Percentiles rank a stretch among this genome's conserved stretches.
Evolutionary conservation across 2,329 filamentous ascomycete species (phyloP).

Genomic region (Botrytis squamosa): DNA sequence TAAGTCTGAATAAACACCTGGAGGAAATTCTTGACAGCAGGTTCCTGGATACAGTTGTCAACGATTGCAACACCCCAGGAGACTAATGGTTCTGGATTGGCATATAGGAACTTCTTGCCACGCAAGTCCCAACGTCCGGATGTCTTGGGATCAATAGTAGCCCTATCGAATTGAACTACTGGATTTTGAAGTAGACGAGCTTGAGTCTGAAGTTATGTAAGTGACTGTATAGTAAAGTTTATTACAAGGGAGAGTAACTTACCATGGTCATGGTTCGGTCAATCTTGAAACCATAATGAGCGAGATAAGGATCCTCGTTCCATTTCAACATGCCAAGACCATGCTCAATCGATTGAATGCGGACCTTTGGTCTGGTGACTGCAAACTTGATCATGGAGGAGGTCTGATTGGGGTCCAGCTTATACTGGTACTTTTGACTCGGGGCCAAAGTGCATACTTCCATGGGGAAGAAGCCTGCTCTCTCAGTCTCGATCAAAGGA

Average conservation of each 20-base stretch:
- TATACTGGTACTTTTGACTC: slow-evolving; percentile 62
- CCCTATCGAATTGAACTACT: slow-evolving; percentile 59
- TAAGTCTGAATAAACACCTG: slow-evolving; percentile 62
- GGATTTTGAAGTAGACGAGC: slow-evolving; percentile 72
- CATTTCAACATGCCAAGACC: slow-evolving; percentile 69
- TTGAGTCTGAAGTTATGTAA: slow-evolving; percentile 48
- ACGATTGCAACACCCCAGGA: slow-evolving; percentile 76
- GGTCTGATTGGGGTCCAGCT: slow-evolving; percentile 60
- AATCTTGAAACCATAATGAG: slow-evolving; percentile 72
- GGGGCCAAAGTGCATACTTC: slow-evolving; percentile 55
- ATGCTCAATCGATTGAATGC: slow-evolving; percentile 65
- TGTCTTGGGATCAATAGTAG: slow-evolving; percentile 58
- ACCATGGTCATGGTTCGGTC: slow-evolving; percentile 58
- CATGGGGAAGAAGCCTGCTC: slow-evolving; percentile 58
- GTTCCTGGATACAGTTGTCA: slow-evolving; percentile 51
- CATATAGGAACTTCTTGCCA: slow-evolving; percentile 70
- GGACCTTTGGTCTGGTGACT: slow-evolving; percentile 70
- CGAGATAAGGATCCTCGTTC: slow-evolving; percentile 65
- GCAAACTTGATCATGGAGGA: slow-evolving; percentile 90
- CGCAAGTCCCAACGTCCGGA: slow-evolving; percentile 85
- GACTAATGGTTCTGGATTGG: slow-evolving; percentile 61
- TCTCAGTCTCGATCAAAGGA: slow-evolving; percentile 58
- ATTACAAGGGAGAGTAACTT: slow-evolving; percentile 11
- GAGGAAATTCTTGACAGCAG: slow-evolving; percentile 52
- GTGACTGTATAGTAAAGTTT: slow-evolving; percentile 1